phyloP scores from a whole-genome alignment of 495 filamentous ascomycete species.

The Hypoxylon rickii region DNA sequence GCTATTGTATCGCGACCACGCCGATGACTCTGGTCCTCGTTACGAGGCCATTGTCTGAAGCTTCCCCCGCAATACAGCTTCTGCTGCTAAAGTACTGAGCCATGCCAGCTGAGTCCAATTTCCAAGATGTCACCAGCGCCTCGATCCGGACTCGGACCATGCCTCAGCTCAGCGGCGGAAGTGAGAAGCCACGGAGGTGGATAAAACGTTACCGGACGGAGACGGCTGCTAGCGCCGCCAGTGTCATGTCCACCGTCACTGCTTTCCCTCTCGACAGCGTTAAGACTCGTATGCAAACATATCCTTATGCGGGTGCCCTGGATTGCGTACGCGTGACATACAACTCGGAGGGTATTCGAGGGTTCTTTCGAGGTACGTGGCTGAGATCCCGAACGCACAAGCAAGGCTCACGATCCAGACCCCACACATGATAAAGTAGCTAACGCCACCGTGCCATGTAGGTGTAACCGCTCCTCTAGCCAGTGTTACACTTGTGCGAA shows the following conservation, averaged over 20 bases:
- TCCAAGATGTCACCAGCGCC: conserved; percentile 47
- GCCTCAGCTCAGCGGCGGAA: conserved; percentile 48
- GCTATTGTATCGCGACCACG: conserved; percentile 59
- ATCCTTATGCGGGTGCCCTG: conserved; percentile 68
- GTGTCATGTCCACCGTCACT: conserved; percentile 71
- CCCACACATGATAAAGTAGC: conserved; percentile 23
- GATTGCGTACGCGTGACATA: conserved; percentile 77
- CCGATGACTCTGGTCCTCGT: conserved; percentile 58
- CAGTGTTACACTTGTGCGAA: conserved; percentile 87
- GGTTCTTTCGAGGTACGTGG: conserved; percentile 75
- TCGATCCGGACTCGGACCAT: conserved; percentile 49
- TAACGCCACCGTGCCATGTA: conserved; percentile 41
- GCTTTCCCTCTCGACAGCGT: conserved; percentile 83
- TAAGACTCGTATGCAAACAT: conserved; percentile 86
- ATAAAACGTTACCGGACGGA: conserved; percentile 79
- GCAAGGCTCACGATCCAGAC: neutral
- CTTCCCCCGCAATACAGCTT: conserved; percentile 40
- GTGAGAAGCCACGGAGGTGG: conserved; percentile 60
- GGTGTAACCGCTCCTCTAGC: conserved; percentile 79
- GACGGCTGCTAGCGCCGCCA: conserved; percentile 73
- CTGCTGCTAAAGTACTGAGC: conserved; percentile 37
- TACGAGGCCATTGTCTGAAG: conserved; percentile 55
- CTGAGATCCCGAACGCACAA: conserved; percentile 3
- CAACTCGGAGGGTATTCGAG: conserved; percentile 68
- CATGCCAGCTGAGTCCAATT: conserved; percentile 57